Evolutionary conservation across 2,329 filamentous ascomycete species (phyloP), one percentile per base, ranked within the genome.

Genomic region (Fusarium denticulatum): DNA sequence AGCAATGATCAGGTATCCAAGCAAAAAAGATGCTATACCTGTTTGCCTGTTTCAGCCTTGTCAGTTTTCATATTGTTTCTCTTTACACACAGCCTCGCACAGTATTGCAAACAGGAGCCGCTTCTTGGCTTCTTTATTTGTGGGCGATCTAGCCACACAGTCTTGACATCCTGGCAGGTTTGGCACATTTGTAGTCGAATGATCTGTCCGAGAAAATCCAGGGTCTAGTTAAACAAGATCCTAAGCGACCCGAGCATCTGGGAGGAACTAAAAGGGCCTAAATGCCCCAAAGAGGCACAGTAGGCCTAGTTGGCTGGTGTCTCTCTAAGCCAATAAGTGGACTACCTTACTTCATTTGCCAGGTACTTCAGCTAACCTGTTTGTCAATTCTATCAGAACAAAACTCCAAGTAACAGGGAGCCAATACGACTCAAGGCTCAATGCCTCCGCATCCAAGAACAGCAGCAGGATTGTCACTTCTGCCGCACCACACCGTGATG

Each of bases 221-320:
- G 79, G 78, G 77, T 78, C 76, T 70, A 69, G 67, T 69, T 77
- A 78, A 77, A 80, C 77, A 81, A 81, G 81, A 82, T 82, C 80
- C 81, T 79, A 79, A 79, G 79, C 78, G 82, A 83, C 80, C 82
- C 82, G 76, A 78, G 71, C 75, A 76, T 78, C 77, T 77, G 82
- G 82, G 80, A 83, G 78, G 77, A 80, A 81, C 82, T 83, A 83
- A 81, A 80, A 78, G 75, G 79, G 74, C 71, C 77, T 69, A 74
- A 69, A 78, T 78, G 77, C 70, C 76, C 75, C 72, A 77, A 77
- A 74, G 73, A 74, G 80, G 80, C 80, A 80, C 79, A 80, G 78
- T 76, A 74, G 70, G 59, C 68, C 73, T 74, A 76, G 75, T 65
- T 75, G 64, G 75, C 74, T 78, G 77, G 77, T 69, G 61, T 62